Conservation (phyloP, 768 basidiomycete species). For the Collybiopsis luxurians region DNA sequence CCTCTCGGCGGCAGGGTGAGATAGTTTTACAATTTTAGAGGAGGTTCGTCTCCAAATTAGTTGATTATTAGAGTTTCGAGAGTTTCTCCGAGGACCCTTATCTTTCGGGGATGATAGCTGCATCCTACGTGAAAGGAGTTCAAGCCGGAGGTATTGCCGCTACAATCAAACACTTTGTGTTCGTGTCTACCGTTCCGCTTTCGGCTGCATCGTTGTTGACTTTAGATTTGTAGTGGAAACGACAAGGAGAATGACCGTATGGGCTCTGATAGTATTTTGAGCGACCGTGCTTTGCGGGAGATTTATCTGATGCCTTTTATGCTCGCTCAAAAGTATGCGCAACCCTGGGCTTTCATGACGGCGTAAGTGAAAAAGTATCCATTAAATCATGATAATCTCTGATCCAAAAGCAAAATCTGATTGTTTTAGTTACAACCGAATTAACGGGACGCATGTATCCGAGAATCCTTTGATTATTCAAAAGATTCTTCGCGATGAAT, state of each 20-base stretch:
- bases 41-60: too few species aligned
- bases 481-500: constrained; percentile 38
- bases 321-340: constrained; percentile 61
- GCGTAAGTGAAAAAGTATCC: constrained; percentile 37
- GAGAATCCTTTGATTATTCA: constrained; percentile 61
- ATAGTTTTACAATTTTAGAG: too few species aligned
- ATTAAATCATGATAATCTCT: not conserved
- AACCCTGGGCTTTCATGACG: constrained; percentile 68
- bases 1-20: constrained; percentile 69
- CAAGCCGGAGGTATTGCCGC: constrained; percentile 52
- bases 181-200: constrained; percentile 14
- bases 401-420: constrained; percentile 3
- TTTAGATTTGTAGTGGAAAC: constrained; percentile 49
- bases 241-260: constrained; percentile 81
- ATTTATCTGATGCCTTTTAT: constrained; percentile 76
- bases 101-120: constrained; percentile 50
- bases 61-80: constrained; percentile 41
- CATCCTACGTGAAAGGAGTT: constrained; percentile 51
- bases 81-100: constrained; percentile 57
- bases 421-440: constrained; percentile 60
- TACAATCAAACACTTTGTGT: constrained; percentile 76
- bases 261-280: constrained; percentile 65
- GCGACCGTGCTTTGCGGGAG: constrained; percentile 65
- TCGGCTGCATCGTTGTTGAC: not conserved
- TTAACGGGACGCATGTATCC: constrained; percentile 72